Conservation (phyloP, 2,329 filamentous ascomycete genomes). For the Colletotrichum sp. region DNA sequence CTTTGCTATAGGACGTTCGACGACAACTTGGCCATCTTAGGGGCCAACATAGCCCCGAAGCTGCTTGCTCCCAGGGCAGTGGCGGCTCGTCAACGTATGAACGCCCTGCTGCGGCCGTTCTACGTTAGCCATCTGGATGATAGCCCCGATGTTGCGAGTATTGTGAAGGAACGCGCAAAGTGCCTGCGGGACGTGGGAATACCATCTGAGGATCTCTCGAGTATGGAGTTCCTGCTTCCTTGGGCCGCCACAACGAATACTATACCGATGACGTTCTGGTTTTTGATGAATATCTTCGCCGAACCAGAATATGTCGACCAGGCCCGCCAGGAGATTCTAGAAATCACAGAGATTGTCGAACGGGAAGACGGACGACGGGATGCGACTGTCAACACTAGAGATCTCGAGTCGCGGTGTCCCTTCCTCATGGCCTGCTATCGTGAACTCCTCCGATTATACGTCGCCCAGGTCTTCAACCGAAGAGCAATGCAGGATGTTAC, state of each 20-base stretch:
- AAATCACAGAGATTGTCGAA: constrained; percentile 13
- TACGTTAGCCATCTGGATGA: constrained; percentile 31
- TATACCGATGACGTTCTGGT: constrained; percentile 41
- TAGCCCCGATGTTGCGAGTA: constrained; percentile 28
- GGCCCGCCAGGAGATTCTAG: constrained; percentile 34
- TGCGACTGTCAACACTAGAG: constrained; percentile 34
- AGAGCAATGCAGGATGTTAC: constrained; percentile 43
- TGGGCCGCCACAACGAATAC: constrained; percentile 39
- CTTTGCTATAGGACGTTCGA: constrained; percentile 26
- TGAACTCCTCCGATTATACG: constrained; percentile 46
- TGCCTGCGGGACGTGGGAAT: constrained; percentile 34
- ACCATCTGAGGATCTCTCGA: constrained; percentile 27
- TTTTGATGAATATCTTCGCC: constrained; percentile 34
- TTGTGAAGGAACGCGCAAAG: constrained; percentile 31
- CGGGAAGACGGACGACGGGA: neutral
- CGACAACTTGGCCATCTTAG: constrained; percentile 28
- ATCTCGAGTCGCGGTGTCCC: constrained; percentile 42
- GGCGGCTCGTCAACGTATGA: constrained; percentile 24
- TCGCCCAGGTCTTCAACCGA: constrained; percentile 41
- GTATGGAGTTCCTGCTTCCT: constrained; percentile 34
- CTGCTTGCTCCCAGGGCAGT: constrained; percentile 28
- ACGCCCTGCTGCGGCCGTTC: constrained; percentile 31
- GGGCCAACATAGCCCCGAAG: constrained; percentile 30
- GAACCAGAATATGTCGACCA: constrained; percentile 26
- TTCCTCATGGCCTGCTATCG: constrained; percentile 46